These are phyloP conservation scores for Asparagopsis taxiformis DNA, from an alignment of 31 red algal genomes.

Conservation along the genomic window DNA sequence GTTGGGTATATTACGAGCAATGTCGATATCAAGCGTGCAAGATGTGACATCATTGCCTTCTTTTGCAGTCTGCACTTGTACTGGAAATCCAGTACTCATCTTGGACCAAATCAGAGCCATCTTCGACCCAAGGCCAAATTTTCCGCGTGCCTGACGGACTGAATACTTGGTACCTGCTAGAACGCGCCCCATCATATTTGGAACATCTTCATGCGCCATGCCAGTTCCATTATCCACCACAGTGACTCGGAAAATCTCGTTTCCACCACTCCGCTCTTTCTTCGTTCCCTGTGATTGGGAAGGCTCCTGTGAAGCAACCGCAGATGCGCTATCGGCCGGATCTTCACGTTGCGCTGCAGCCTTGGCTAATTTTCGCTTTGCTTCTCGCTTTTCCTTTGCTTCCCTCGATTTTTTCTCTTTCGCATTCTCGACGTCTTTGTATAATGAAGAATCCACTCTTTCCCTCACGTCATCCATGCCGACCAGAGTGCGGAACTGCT, in stretches of 20 bases:
- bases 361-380: conserved; percentile 25
- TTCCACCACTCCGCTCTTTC: conserved; percentile 15
- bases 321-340: not conserved
- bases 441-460: conserved; percentile 61
- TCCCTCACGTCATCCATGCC: conserved; percentile 39
- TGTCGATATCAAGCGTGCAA: conserved; percentile 90
- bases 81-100: conserved; percentile 88
- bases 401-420: conserved; percentile 61
- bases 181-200: conserved; percentile 89
- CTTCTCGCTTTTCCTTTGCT: conserved; percentile 47
- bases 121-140: conserved; percentile 97
- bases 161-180: conserved; percentile 93
- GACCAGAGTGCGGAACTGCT: conserved; percentile 44
- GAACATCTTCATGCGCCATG: conserved; percentile 85
- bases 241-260: conserved; percentile 73
- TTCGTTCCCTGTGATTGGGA: conserved; percentile 5
- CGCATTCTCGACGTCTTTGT: conserved; percentile 61
- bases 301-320: conserved; percentile 2
- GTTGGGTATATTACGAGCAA: conserved; percentile 70
- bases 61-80: conserved; percentile 61
- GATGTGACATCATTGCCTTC: conserved; percentile 34
- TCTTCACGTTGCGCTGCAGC: not conserved
- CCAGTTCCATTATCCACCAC: conserved; percentile 86
- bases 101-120: conserved; percentile 96
- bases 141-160: conserved; percentile 87